Conservation (phyloP, 768 basidiomycete species). For the Daedaleopsis nitida region DNA sequence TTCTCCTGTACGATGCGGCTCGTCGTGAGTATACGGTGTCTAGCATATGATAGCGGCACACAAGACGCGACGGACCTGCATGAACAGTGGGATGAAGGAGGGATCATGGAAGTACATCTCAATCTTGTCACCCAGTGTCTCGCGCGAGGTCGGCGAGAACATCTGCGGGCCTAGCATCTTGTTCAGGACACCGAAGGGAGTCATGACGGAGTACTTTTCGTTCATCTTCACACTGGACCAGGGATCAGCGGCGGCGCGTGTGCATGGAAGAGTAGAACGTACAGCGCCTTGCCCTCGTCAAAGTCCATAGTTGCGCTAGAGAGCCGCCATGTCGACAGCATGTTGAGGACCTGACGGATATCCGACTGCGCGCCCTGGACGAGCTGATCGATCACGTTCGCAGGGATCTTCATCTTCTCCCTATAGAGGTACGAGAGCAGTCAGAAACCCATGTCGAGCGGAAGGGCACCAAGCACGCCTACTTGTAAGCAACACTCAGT, state of each 20-base stretch:
- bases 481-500: slow-evolving; percentile 89
- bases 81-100: slow-evolving; percentile 91
- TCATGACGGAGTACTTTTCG: slow-evolving; percentile 89
- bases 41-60: neutral
- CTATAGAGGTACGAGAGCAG: slow-evolving; percentile 38
- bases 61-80: slow-evolving; percentile 62
- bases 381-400: slow-evolving; percentile 91
- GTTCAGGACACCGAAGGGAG: slow-evolving; percentile 89
- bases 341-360: slow-evolving; percentile 95
- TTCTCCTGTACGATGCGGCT: slow-evolving; percentile 66
- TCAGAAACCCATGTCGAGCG: neutral
- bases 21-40: neutral
- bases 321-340: slow-evolving; percentile 98
- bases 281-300: slow-evolving; percentile 92
- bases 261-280: slow-evolving; percentile 33
- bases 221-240: slow-evolving; percentile 76
- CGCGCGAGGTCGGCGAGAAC: slow-evolving; percentile 79
- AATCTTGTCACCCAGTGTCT: slow-evolving; percentile 89
- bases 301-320: slow-evolving; percentile 81
- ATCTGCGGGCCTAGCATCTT: slow-evolving; percentile 91
- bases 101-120: slow-evolving; percentile 97
- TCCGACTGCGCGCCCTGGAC: slow-evolving; percentile 89
- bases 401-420: slow-evolving; percentile 92
- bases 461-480: slow-evolving; percentile 24
- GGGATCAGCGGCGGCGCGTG: neutral